Conservation (phyloP, 352 stramenopile genomes). For the Lagenidium giganteum region DNA sequence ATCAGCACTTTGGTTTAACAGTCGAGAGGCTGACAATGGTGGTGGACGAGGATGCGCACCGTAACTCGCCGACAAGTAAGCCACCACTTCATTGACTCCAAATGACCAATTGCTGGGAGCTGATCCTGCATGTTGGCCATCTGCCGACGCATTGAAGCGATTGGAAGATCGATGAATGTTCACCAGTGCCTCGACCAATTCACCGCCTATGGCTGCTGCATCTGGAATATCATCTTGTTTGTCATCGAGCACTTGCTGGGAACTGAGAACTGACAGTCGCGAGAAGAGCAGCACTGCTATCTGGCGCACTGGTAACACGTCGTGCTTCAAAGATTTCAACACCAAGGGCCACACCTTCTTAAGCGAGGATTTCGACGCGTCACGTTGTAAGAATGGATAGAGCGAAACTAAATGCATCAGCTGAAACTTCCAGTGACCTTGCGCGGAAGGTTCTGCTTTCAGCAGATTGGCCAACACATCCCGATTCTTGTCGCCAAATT, state of each 20-base stretch:
- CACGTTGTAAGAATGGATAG: slow-evolving; percentile 52
- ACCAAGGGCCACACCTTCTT: slow-evolving; percentile 49
- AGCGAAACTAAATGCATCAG: slow-evolving; percentile 68
- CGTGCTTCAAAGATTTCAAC: slow-evolving; percentile 40
- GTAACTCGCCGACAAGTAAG: slow-evolving; percentile 36
- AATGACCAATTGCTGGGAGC: slow-evolving; percentile 84
- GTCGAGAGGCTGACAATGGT: slow-evolving; percentile 45
- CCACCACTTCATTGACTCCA: slow-evolving; percentile 60
- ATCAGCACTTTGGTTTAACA: slow-evolving; percentile 44
- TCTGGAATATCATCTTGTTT: slow-evolving; percentile 17
- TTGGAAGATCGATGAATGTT: slow-evolving; percentile 65
- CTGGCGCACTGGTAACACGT: slow-evolving; percentile 63
- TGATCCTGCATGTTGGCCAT: too few relatives aligned
- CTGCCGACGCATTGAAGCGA: slow-evolving; percentile 52
- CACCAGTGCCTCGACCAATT: slow-evolving; percentile 36
- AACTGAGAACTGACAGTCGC: slow-evolving; percentile 48
- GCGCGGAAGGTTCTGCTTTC: slow-evolving; percentile 24
- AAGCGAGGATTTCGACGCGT: slow-evolving; percentile 32
- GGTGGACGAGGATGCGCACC: slow-evolving; percentile 39
- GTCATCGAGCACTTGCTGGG: too few relatives aligned
- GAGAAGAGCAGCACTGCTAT: slow-evolving; percentile 44
- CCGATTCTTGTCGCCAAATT: slow-evolving; percentile 21
- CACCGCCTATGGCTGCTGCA: slow-evolving; percentile 9
- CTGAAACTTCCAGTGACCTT: slow-evolving; percentile 74
- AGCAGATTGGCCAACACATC: slow-evolving; percentile 30